phyloP scores from a whole-genome alignment of 75 land plant species.

The Pinus albicaulis region DNA sequence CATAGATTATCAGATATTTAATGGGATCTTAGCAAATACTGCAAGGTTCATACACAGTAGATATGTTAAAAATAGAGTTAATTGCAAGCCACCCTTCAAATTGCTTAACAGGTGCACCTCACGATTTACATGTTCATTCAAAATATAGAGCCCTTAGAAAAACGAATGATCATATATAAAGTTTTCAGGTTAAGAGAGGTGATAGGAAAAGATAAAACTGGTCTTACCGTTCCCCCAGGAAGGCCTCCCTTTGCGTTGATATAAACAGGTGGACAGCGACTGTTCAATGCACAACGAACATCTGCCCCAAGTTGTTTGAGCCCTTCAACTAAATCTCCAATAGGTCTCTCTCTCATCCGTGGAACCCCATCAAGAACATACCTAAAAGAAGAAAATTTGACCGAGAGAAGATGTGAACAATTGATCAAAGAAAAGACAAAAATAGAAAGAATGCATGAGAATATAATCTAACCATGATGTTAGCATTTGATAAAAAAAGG shows the following conservation, averaged over 20 bases:
- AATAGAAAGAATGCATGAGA: background rate
- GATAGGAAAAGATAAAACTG: background rate
- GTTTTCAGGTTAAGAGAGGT: background rate
- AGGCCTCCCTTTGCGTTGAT: constrained; percentile 84
- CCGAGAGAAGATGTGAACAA: background rate
- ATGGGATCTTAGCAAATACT: no score
- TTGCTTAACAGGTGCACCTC: background rate
- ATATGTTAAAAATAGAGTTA: no score
- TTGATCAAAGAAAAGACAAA: background rate
- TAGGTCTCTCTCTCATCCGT: constrained; percentile 97
- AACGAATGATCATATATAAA: background rate
- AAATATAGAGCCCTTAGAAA: background rate
- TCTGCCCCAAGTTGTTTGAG: constrained; percentile 97
- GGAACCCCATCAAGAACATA: constrained; percentile 96
- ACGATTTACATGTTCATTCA: background rate
- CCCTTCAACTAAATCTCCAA: constrained; percentile 82
- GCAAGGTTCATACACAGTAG: no score
- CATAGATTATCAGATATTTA: no score
- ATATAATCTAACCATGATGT: background rate
- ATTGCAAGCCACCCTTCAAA: background rate
- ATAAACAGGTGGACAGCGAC: constrained; percentile 91
- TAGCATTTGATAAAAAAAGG: background rate
- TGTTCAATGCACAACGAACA: constrained; percentile 68
- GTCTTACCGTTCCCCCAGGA: constrained; percentile 87
- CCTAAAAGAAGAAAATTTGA: constrained; percentile 27